A percentile compares a stretch with the other conserved stretches of the same genome.
Evolutionary conservation across 2,329 filamentous ascomycete species (phyloP).

Genomic region (Madurella mycetomatis): DNA sequence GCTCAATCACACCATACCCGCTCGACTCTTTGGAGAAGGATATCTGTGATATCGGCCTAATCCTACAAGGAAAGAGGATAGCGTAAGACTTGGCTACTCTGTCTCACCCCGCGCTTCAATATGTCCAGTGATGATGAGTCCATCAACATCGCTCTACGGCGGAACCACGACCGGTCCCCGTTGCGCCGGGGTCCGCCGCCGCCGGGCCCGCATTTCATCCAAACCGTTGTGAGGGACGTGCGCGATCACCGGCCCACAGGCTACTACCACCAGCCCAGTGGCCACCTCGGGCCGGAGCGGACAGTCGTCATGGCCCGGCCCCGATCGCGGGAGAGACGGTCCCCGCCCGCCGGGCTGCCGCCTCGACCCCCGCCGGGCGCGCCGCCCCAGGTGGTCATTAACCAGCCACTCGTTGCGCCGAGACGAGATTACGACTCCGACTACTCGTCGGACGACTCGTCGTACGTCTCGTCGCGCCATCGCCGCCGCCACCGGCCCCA

Average conservation of each 20-base stretch:
- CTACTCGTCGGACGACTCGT: slow-evolving; percentile 40
- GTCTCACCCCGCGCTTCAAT: background rate
- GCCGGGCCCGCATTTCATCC: slow-evolving; percentile 40
- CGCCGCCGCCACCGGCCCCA: slow-evolving; percentile 31
- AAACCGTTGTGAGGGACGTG: slow-evolving; percentile 26
- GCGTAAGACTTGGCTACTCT: background rate
- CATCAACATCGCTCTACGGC: slow-evolving; percentile 43
- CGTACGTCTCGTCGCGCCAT: slow-evolving; percentile 30
- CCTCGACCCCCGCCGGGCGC: slow-evolving; percentile 28
- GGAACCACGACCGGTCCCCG: slow-evolving; percentile 33
- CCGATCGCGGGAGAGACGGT: slow-evolving; percentile 44
- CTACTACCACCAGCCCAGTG: slow-evolving; percentile 37
- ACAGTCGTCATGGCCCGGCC: slow-evolving; percentile 43
- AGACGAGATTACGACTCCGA: slow-evolving; percentile 14
- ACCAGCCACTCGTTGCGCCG: slow-evolving; percentile 4
- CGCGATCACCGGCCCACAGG: slow-evolving; percentile 33
- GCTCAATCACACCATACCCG: background rate
- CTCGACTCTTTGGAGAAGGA: background rate
- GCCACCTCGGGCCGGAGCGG: slow-evolving; percentile 41
- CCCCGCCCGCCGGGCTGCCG: slow-evolving; percentile 34
- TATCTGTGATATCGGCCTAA: background rate
- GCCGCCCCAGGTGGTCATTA: slow-evolving; percentile 26
- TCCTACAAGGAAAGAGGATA: background rate
- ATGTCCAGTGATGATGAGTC: slow-evolving; percentile 49
- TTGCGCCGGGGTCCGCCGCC: slow-evolving; percentile 25